These are phyloP conservation scores for Exophiala sp. DNA, from an alignment of 2,329 filamentous ascomycete species.

Conservation along the genomic window DNA sequence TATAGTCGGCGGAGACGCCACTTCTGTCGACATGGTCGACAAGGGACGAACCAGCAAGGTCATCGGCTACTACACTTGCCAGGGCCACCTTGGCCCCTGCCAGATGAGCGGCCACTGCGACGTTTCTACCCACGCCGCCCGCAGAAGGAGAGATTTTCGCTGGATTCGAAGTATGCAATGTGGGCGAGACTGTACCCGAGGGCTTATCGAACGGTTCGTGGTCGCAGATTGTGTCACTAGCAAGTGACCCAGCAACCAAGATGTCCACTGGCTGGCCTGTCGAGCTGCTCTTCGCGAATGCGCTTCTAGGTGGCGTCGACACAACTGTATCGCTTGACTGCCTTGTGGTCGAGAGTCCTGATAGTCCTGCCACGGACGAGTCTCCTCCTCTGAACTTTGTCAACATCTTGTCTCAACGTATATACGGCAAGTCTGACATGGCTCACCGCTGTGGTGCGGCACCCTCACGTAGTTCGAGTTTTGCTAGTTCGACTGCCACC, in stretches of 20 bases:
- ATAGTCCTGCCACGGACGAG: neutral
- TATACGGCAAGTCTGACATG: conserved; percentile 15
- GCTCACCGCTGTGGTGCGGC: conserved; percentile 24
- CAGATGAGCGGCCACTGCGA: conserved; percentile 76
- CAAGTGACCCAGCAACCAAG: conserved; percentile 83
- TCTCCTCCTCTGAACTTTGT: conserved; percentile 13
- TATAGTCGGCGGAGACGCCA: conserved; percentile 62
- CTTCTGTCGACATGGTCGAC: conserved; percentile 61
- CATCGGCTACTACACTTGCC: conserved; percentile 77
- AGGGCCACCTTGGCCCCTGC: conserved; percentile 65
- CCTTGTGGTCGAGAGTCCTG: neutral
- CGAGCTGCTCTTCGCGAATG: neutral
- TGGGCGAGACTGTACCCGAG: conserved; percentile 33
- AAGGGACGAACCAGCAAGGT: conserved; percentile 71
- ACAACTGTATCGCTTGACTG: neutral
- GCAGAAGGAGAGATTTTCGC: conserved; percentile 75
- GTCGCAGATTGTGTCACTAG: conserved; percentile 83
- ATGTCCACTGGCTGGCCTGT: conserved; percentile 54
- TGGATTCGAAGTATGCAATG: conserved; percentile 78
- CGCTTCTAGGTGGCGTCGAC: neutral
- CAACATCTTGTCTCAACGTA: conserved; percentile 2
- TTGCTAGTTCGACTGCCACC: conserved; percentile 60
- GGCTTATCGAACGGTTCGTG: conserved; percentile 52
- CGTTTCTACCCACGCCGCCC: conserved; percentile 89
- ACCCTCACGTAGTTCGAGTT: conserved; percentile 42